Evolutionary conservation across 768 basidiomycete species (phyloP).

Genomic region (Scleroderma bovista): DNA sequence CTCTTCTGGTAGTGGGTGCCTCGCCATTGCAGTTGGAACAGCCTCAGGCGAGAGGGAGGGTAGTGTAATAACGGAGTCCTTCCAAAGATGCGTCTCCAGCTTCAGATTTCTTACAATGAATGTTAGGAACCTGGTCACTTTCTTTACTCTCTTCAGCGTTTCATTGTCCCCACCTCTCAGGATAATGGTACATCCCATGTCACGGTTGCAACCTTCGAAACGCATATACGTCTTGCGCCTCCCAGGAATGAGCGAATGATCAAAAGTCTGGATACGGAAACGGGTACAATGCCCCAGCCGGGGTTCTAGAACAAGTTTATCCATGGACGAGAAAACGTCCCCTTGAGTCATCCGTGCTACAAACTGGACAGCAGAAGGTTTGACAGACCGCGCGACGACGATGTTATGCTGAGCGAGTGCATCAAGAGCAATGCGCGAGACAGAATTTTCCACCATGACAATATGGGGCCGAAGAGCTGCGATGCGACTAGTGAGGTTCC

Average conservation of each 20-base stretch:
- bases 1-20: slow-evolving; percentile 21
- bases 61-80: slow-evolving; percentile 75
- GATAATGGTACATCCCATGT: slow-evolving; percentile 93
- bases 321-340: slow-evolving; percentile 93
- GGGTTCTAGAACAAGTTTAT: slow-evolving; percentile 85
- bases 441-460: slow-evolving; percentile 86
- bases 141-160: slow-evolving; percentile 80
- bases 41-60: slow-evolving; percentile 64
- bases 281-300: slow-evolving; percentile 82
- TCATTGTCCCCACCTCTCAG: slow-evolving; percentile 83
- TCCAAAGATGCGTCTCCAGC: slow-evolving; percentile 92
- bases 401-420: slow-evolving; percentile 80
- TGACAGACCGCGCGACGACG: slow-evolving; percentile 86
- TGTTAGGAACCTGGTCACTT: slow-evolving; percentile 85
- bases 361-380: slow-evolving; percentile 79
- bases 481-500: slow-evolving; percentile 82
- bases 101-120: slow-evolving; percentile 93
- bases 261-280: slow-evolving; percentile 89
- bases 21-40: slow-evolving; percentile 38
- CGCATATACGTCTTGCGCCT: slow-evolving; percentile 95
- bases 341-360: slow-evolving; percentile 93
- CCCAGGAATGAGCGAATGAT: slow-evolving; percentile 92
- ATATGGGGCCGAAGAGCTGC: slow-evolving; percentile 89
- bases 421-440: slow-evolving; percentile 87
- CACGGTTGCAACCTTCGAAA: slow-evolving; percentile 90